Conservation (phyloP, 768 basidiomycete species). For the Austroboletus eburneus region DNA sequence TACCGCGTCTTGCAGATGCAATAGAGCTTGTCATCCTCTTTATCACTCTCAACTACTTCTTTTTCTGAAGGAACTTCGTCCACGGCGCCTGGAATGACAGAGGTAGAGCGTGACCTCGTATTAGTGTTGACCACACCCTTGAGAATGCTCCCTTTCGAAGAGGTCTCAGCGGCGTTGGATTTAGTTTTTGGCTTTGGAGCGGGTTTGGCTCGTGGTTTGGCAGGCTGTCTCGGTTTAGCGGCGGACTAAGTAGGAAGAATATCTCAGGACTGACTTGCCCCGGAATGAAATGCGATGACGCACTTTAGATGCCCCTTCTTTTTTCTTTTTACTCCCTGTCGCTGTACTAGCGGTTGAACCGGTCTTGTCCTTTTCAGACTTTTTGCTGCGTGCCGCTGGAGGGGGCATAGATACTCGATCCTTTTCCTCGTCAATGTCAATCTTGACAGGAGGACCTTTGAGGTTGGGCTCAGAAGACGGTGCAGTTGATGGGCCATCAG, state of each 20-base stretch:
- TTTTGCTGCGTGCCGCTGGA: slow-evolving; percentile 29
- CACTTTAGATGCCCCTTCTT: slow-evolving; percentile 22
- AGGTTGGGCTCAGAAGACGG: slow-evolving; percentile 5
- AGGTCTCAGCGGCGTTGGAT: slow-evolving; percentile 7
- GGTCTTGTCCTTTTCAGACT: slow-evolving; percentile 24
- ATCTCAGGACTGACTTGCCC: neutral
- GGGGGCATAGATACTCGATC: slow-evolving; percentile 62
- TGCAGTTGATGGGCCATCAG: slow-evolving; percentile 1
- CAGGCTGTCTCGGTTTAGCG: slow-evolving; percentile 26
- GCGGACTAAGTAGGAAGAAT: slow-evolving; percentile 9
- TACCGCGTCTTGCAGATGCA: slow-evolving; percentile 87
- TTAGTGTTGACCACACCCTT: slow-evolving; percentile 26
- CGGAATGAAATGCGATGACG: neutral
- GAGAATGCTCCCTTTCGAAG: slow-evolving; percentile 16
- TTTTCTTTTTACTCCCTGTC: slow-evolving; percentile 37
- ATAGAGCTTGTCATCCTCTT: slow-evolving; percentile 61
- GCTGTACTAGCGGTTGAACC: neutral
- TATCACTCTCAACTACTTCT: slow-evolving; percentile 41
- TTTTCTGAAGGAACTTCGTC: slow-evolving; percentile 44
- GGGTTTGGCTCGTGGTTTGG: slow-evolving; percentile 32
- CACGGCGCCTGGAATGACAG: slow-evolving; percentile 54
- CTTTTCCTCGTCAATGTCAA: slow-evolving; percentile 16
- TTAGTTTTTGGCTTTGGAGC: slow-evolving; percentile 27
- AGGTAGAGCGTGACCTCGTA: slow-evolving; percentile 65
- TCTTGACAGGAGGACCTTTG: slow-evolving; percentile 9